A percentile compares a stretch with the other conserved stretches of the same genome.
phyloP scores from a whole-genome alignment of 495 filamentous ascomycete species.

The Thozetella sp. region DNA sequence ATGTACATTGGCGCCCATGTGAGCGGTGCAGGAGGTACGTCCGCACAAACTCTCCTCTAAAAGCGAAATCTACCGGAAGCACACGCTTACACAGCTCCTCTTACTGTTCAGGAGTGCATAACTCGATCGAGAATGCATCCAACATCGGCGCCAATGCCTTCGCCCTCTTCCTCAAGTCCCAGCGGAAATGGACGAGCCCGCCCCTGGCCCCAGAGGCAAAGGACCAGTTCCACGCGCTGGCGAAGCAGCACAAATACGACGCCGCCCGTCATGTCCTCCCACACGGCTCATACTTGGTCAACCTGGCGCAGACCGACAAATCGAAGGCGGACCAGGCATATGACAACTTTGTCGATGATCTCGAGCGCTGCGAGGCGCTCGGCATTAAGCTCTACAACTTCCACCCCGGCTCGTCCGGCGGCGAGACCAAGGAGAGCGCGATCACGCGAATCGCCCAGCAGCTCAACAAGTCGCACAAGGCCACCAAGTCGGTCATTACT shows the following conservation, averaged over 20 bases:
- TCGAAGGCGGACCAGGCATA: constrained; percentile 87
- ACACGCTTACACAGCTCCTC: no score
- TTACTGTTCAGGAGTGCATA: constrained; percentile 74
- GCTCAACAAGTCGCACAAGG: constrained; percentile 78
- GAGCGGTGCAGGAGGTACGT: constrained; percentile 78
- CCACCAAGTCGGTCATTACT: constrained; percentile 74
- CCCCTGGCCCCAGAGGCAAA: constrained; percentile 67
- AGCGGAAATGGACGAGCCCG: constrained; percentile 92
- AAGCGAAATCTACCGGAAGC: no score
- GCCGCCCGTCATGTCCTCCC: constrained; percentile 73
- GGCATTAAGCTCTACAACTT: constrained; percentile 95
- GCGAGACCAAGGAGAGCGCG: constrained; percentile 64
- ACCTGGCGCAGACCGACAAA: constrained; percentile 82
- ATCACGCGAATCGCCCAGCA: constrained; percentile 76
- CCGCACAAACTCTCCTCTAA: neutral
- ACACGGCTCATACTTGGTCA: constrained; percentile 95
- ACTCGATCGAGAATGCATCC: constrained; percentile 76
- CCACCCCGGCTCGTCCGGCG: constrained; percentile 84
- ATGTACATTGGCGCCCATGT: constrained; percentile 94
- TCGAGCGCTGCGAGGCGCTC: constrained; percentile 84
- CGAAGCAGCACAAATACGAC: constrained; percentile 73
- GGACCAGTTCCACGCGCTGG: constrained; percentile 67
- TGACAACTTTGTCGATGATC: constrained; percentile 82
- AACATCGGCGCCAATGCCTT: constrained; percentile 91
- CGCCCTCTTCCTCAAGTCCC: constrained; percentile 92